Conservation (phyloP, 495 filamentous ascomycete species). For the Penicillium cinerascens region DNA sequence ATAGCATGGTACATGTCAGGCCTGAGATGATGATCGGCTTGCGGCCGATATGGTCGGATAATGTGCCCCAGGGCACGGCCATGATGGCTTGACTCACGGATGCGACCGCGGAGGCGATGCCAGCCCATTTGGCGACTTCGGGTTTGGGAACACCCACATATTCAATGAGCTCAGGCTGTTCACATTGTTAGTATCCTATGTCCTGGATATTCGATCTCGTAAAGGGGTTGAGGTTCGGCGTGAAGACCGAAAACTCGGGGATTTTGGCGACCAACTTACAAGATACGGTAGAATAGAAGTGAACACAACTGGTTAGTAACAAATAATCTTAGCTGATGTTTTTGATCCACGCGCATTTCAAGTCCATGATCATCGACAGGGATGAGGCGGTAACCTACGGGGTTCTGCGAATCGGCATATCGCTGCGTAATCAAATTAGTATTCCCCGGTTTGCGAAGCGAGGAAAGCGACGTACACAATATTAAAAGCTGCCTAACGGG, state of each 20-base stretch:
- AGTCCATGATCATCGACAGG: neutral
- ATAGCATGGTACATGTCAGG: slow-evolving; percentile 67
- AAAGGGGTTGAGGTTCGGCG: neutral
- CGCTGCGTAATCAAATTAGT: slow-evolving; percentile 28
- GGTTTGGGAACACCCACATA: slow-evolving; percentile 69
- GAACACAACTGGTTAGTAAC: slow-evolving; percentile 50
- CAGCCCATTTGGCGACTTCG: slow-evolving; percentile 74
- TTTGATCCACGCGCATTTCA: neutral
- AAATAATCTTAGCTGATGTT: neutral
- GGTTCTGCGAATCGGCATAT: slow-evolving; percentile 82
- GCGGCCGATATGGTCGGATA: slow-evolving; percentile 68
- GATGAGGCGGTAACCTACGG: slow-evolving; percentile 26
- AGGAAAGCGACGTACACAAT: slow-evolving; percentile 50
- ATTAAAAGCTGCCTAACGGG: slow-evolving; percentile 55
- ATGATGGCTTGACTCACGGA: slow-evolving; percentile 68
- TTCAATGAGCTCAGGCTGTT: slow-evolving; percentile 75
- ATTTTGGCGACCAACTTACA: slow-evolving; percentile 23
- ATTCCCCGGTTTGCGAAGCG: neutral
- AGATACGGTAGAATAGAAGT: slow-evolving; percentile 89
- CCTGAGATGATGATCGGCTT: slow-evolving; percentile 72
- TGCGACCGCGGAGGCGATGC: slow-evolving; percentile 69
- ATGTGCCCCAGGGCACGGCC: slow-evolving; percentile 75
- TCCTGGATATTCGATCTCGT: neutral
- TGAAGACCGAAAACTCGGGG: neutral
- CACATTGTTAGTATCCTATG: neutral